Evolutionary conservation across 805 yeast genomes (phyloP).

Genomic region (Myxozyma mucilagina): DNA sequence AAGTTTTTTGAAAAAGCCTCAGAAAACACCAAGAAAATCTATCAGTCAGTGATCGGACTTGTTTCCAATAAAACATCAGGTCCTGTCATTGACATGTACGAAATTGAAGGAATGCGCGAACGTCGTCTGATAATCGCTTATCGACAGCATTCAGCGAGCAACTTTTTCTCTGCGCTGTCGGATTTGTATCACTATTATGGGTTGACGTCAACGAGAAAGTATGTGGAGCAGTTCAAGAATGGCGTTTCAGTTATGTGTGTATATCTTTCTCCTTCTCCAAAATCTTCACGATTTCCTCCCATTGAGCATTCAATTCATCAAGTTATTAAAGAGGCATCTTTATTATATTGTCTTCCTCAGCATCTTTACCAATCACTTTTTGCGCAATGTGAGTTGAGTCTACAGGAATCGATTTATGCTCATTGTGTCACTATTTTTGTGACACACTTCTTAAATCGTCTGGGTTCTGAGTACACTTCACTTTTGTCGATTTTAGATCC

Average conservation of each 20-base stretch:
- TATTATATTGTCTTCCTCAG: conserved; percentile 87
- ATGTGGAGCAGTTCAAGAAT: conserved; percentile 90
- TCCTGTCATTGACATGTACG: conserved; percentile 86
- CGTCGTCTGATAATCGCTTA: conserved; percentile 86
- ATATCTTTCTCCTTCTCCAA: conserved; percentile 63
- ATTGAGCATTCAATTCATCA: conserved; percentile 80
- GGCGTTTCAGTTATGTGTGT: conserved; percentile 84
- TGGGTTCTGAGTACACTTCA: conserved; percentile 84
- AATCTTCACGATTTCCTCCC: conserved; percentile 44
- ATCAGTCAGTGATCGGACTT: conserved; percentile 67
- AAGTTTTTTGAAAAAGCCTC: conserved; percentile 79
- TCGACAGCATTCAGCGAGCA: conserved; percentile 78
- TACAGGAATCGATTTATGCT: conserved; percentile 92
- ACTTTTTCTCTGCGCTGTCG: conserved; percentile 82
- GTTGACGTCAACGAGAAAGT: conserved; percentile 79
- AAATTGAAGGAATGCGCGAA: conserved; percentile 77
- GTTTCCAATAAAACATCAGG: conserved; percentile 56
- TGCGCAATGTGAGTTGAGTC: conserved; percentile 72
- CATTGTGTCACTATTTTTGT: conserved; percentile 92
- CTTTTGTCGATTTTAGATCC: conserved; percentile 65
- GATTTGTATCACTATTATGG: conserved; percentile 88
- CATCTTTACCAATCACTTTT: conserved; percentile 75
- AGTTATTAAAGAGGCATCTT: conserved; percentile 89
- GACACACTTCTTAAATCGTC: conserved; percentile 89
- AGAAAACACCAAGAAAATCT: conserved; percentile 72